Base-by-base conservation (phyloP, 2,329 filamentous ascomycete genomes). In the Hysterium pulicare region DNA sequence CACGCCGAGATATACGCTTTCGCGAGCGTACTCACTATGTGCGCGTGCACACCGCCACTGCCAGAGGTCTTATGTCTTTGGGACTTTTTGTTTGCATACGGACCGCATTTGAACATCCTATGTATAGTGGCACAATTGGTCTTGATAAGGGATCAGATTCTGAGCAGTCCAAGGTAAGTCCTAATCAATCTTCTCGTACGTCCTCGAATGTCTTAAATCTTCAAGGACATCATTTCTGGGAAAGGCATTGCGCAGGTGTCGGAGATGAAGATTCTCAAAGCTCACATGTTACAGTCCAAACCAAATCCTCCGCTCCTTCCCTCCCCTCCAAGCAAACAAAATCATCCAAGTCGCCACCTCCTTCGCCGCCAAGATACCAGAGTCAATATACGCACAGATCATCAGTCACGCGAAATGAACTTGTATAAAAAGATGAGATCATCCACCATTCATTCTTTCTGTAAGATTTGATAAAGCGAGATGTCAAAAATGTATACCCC, bases 41-140 rank as follows among this genome's bases (percentile, higher is more conserved):
- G 90, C 61, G 93, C 93, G 20, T 97, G 93, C 67, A 98, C 93
- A 13, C 93, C 93, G 13, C 93, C 93, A 2, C 69, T 98, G 41
- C 91, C 91, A 0, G 91, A 98, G 68, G 93, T 98, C 0, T 70
- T 98, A 42, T 81, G 87, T 49, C 77, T 98, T 2, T 98, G 93
- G 93, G 93, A 98, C 65, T 98, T 98, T 56, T 70, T 98, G 17
- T 95, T 98, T 60, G 91, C 93, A 0, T 98, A 96, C 55, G 93
- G 93, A 0, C 84, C 90, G 26, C 93, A 98, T 66, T 68, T 98
- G 47, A 98, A 98, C 60, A 88, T 98, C 42, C 71, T 98, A 17
- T 97, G 93, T 64, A 96, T 98, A 50, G 93, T 97, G 13, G 91
- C 91, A 11, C 93, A 98, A 69, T 74, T 98, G 40, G 84, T 96